These are phyloP conservation scores for Cryptosporidium canis DNA, from an alignment of 169 alveolate genomes.

Conservation along the genomic window DNA sequence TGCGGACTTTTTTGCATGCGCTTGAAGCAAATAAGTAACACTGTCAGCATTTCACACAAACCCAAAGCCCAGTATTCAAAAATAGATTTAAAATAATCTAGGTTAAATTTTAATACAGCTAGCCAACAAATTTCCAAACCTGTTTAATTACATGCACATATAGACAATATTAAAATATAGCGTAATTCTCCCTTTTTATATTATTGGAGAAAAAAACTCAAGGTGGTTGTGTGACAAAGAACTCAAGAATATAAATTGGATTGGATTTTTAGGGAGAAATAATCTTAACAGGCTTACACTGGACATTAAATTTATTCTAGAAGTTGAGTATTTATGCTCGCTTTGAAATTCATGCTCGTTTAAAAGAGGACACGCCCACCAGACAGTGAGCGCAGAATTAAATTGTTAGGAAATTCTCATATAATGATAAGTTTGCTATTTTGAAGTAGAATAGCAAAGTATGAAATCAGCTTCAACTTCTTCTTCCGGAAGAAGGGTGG, in stretches of 20 bases:
- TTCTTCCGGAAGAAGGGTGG: slow-evolving; percentile 21
- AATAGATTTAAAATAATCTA: background rate
- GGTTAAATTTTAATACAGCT: background rate
- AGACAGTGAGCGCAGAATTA: slow-evolving; percentile 47
- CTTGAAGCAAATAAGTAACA: background rate
- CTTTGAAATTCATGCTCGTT: slow-evolving; percentile 65
- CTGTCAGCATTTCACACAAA: slow-evolving; percentile 17
- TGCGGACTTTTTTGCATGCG: background rate
- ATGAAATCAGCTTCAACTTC: slow-evolving; percentile 38
- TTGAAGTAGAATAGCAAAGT: background rate
- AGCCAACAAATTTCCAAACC: slow-evolving; percentile 19
- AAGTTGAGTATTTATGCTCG: slow-evolving; percentile 62
- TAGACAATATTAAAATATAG: background rate
- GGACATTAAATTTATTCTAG: background rate
- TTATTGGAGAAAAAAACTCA: background rate
- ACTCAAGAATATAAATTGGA: background rate
- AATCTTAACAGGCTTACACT: background rate
- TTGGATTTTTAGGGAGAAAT: background rate
- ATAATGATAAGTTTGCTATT: slow-evolving; percentile 13
- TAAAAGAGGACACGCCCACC: slow-evolving; percentile 74
- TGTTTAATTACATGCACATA: slow-evolving; percentile 68
- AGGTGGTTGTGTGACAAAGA: background rate
- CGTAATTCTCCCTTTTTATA: background rate
- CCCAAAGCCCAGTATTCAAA: background rate
- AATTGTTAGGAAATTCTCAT: slow-evolving; percentile 36